Evolutionary conservation across 257 asterid species (phyloP), one percentile per base, ranked within the genome.

Genomic region (Anisodus tanguticus): DNA sequence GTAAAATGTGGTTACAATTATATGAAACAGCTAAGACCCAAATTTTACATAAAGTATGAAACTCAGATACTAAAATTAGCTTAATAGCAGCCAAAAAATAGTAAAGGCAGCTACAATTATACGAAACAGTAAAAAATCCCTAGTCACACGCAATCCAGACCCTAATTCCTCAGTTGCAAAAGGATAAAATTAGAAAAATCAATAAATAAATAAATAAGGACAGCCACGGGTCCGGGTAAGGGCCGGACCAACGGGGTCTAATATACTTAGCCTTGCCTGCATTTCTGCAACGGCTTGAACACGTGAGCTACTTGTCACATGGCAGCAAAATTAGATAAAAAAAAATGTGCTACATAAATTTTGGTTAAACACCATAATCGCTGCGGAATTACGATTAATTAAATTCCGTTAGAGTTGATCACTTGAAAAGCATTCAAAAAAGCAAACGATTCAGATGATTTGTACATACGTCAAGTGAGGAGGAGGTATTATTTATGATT

Each of bases 151-250:
- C 22, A 13, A 66, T 66, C 47, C 64, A 16, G 80, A 51, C 85
- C 69, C 79, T 59, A 82, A 67, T 67, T 47, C 80, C 53, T 53
- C 80, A 82, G 13, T 19, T 74, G 59, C 60, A 26, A 49, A 2
- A 22, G n/a, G 58, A 37, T 43, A 45, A 47, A n/a, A 22, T 4
- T 6, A 2, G 60, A n/a, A 67, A 53, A 82, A 82, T 54, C 49
- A 82, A 55, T 35, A 82, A 31, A 31, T 31, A 26, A 26, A 26
- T 26, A 31, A 31, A 31, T 31, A 31, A 31, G 35, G 35, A 31
- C 35, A 31, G 35, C 35, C 35, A 31, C 35, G 35, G 35, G 35
- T 31, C 35, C 2, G 1, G 35, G 2, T 31, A 31, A 31, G 35
- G 35, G 35, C 35, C 1, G 35, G 35, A 31, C 2, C 35, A 31